These are phyloP conservation scores for Apiotrichum montevideense DNA, from an alignment of 1,284 basidiomycete genomes.

Conservation along the genomic window DNA sequence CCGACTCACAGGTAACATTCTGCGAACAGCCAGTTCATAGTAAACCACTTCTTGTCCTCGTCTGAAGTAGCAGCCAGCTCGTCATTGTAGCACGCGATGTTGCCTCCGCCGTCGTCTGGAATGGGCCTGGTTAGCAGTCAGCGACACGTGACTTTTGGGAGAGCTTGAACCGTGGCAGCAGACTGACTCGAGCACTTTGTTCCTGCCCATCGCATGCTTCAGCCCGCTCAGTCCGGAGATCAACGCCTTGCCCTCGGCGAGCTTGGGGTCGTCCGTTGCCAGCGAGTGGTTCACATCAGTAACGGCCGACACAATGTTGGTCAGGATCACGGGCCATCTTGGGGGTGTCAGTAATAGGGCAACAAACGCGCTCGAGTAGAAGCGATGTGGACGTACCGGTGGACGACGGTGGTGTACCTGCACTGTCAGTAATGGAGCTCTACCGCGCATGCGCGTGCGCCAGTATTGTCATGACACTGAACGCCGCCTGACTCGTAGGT, in stretches of 20 bases:
- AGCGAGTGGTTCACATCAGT: constrained; percentile 57
- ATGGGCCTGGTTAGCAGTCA: constrained; percentile 53
- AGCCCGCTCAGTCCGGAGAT: constrained; percentile 73
- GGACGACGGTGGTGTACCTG: constrained; percentile 42
- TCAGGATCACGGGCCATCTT: constrained; percentile 82
- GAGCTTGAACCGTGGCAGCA: too few species aligned
- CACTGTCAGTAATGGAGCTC: not conserved
- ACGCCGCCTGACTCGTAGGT: too few species aligned
- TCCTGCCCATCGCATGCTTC: constrained; percentile 84
- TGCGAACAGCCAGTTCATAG: constrained; percentile 85
- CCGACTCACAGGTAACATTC: constrained; percentile 61
- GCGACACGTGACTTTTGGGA: too few species aligned
- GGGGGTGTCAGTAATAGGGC: constrained; percentile 41
- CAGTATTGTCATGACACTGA: not conserved
- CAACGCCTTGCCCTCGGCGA: constrained; percentile 66
- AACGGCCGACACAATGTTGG: constrained; percentile 67
- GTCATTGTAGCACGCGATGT: constrained; percentile 64
- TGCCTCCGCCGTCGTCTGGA: constrained; percentile 63
- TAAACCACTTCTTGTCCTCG: constrained; percentile 75
- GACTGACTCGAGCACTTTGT: constrained; percentile 65
- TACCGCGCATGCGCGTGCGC: not conserved
- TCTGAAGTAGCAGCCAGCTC: constrained; percentile 57
- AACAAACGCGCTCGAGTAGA: too few species aligned
- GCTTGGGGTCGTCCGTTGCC: constrained; percentile 41
- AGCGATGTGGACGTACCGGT: constrained; percentile 18